These are phyloP conservation scores for Canavalia ensiformis DNA, from an alignment of 306 rosid genomes.

Conservation along the genomic window DNA sequence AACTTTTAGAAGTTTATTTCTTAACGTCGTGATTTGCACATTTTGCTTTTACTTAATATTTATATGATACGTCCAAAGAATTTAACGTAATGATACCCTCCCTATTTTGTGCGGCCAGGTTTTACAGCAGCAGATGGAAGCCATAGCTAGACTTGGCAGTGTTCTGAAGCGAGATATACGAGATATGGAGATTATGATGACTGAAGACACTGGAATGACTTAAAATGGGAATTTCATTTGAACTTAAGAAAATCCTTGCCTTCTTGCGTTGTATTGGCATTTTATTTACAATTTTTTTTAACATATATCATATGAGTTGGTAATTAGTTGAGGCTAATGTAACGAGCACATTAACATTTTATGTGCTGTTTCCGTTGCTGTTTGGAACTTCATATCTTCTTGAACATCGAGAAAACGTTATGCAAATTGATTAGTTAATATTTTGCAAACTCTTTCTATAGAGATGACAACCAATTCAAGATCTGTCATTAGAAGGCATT, in stretches of 20 bases:
- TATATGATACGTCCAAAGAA: neutral
- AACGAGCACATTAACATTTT: neutral
- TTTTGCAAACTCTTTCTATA: neutral
- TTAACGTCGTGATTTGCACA: slow-evolving; percentile 6
- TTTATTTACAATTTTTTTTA: neutral
- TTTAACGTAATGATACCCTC: neutral
- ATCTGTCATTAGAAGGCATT: neutral
- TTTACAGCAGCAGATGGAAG: slow-evolving; percentile 94
- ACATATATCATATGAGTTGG: slow-evolving; percentile 16
- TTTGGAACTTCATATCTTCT: neutral
- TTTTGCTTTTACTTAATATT: neutral
- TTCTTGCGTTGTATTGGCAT: slow-evolving; percentile 16
- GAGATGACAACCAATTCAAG: neutral
- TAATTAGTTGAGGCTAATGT: slow-evolving; percentile 20
- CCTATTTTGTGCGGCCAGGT: slow-evolving; percentile 64
- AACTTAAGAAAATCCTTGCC: slow-evolving; percentile 21
- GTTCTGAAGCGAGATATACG: slow-evolving; percentile 91
- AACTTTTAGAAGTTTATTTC: slow-evolving; percentile 7
- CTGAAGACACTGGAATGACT: slow-evolving; percentile 61
- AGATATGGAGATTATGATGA: slow-evolving; percentile 92
- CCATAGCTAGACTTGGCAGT: slow-evolving; percentile 87
- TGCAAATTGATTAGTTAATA: neutral
- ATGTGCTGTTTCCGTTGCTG: neutral
- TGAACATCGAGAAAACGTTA: neutral
- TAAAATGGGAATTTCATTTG: slow-evolving; percentile 50